Percentiles rank a stretch among this genome's conserved stretches.
Conservation (phyloP, 768 basidiomycete species). For the Multifurca ochricompacta region DNA sequence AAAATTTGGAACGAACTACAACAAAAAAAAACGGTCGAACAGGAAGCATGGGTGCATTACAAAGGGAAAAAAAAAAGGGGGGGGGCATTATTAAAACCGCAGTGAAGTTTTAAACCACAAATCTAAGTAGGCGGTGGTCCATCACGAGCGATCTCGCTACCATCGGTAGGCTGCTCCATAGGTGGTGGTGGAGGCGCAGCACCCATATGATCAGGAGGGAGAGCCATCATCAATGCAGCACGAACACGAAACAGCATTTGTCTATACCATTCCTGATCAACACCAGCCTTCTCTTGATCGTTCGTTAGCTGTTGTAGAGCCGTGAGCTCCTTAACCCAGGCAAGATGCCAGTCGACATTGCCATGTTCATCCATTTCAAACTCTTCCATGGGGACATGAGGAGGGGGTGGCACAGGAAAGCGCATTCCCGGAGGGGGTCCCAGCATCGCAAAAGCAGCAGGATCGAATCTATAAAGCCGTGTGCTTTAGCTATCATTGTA, state of each 20-base stretch:
- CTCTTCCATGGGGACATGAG: constrained; percentile 55
- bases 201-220: constrained; percentile 18
- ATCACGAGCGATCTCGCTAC: constrained; percentile 16
- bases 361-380: constrained; percentile 72
- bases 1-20: neutral
- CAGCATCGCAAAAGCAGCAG: constrained; percentile 49
- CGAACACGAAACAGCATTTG: constrained; percentile 81
- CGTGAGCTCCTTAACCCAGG: constrained; percentile 75
- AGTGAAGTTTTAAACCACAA: neutral
- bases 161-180: constrained; percentile 15
- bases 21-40: neutral
- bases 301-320: constrained; percentile 67
- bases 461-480: constrained; percentile 51
- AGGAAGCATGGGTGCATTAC: neutral
- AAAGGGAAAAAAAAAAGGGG: neutral
- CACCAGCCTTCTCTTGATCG: constrained; percentile 77
- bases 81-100: neutral
- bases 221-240: constrained; percentile 52
- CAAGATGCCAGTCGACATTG: constrained; percentile 69
- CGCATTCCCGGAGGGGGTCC: constrained; percentile 49
- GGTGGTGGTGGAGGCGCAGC: constrained; percentile 15
- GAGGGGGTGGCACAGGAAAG: constrained; percentile 52
- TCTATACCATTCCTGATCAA: constrained; percentile 77
- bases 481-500: neutral
- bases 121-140: constrained; percentile 18